phyloP scores from a whole-genome alignment of 306 rosid genomes.

The Myrica gale region DNA sequence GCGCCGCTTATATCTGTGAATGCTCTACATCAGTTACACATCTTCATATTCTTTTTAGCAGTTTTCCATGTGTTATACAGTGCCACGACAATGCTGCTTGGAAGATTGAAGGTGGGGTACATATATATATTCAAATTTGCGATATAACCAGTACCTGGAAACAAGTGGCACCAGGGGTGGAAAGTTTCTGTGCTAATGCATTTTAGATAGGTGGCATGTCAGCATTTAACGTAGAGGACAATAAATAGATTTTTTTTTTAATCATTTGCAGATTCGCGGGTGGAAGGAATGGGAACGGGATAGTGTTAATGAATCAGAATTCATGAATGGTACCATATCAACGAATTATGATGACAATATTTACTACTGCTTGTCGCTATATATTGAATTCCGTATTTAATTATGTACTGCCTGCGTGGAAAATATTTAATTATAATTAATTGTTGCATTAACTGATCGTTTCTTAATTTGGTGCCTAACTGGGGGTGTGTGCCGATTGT shows the following conservation, averaged over 20 bases:
- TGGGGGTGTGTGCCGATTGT: slow-evolving; percentile 15
- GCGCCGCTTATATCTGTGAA: slow-evolving; percentile 64
- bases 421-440: background rate
- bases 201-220: background rate
- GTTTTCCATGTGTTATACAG: slow-evolving; percentile 79
- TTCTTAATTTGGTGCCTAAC: slow-evolving; percentile 13
- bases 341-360: slow-evolving; percentile 4
- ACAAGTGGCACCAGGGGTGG: background rate
- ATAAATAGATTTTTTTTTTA: too few relatives aligned
- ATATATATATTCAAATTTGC: background rate
- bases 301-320: slow-evolving; percentile 43
- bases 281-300: slow-evolving; percentile 85
- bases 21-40: slow-evolving; percentile 87
- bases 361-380: background rate
- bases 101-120: slow-evolving; percentile 73
- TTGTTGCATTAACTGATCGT: background rate
- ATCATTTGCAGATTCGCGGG: slow-evolving; percentile 51
- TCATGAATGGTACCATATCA: slow-evolving; percentile 57
- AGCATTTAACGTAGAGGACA: background rate
- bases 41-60: slow-evolving; percentile 92
- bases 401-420: background rate
- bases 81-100: slow-evolving; percentile 78
- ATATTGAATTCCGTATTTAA: background rate
- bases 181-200: background rate
- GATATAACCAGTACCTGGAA: background rate